Percentiles rank a stretch among this genome's conserved stretches.
These are phyloP conservation scores for Solanum paucissectum DNA, from an alignment of 257 asterid species.

Conservation along the genomic window DNA sequence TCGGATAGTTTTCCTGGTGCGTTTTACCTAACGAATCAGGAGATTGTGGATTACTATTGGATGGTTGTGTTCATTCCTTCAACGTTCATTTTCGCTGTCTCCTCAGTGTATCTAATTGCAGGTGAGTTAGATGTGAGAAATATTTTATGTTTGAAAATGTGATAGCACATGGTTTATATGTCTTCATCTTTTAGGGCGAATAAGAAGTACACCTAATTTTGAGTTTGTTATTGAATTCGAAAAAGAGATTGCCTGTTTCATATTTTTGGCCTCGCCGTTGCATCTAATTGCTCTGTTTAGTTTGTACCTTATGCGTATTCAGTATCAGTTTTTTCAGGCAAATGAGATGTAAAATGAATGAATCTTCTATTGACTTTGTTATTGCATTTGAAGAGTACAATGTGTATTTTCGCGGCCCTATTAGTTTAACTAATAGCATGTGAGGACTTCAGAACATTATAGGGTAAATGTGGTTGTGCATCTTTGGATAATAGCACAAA, in stretches of 20 bases:
- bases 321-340: neutral
- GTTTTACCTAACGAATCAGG: conserved; percentile 79
- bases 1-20: conserved; percentile 63
- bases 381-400: neutral
- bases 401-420: neutral
- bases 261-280: neutral
- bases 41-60: conserved; percentile 93
- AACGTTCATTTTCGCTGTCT: conserved; percentile 34
- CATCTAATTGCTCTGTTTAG: neutral
- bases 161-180: neutral
- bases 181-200: neutral
- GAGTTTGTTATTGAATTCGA: neutral
- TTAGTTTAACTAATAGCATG: neutral
- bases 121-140: conserved; percentile 28
- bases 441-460: neutral
- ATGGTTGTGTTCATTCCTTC: conserved; percentile 85
- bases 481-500: neutral
- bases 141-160: neutral
- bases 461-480: neutral
- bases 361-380: neutral
- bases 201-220: neutral
- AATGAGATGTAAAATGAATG: neutral
- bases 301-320: neutral
- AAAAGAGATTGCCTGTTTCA: neutral
- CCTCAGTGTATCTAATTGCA: conserved; percentile 55